Percentiles rank a stretch among this genome's conserved stretches.
These are phyloP conservation scores for Aureobasidium sp. DNA, from an alignment of 2,329 filamentous ascomycete species.

Conservation along the genomic window DNA sequence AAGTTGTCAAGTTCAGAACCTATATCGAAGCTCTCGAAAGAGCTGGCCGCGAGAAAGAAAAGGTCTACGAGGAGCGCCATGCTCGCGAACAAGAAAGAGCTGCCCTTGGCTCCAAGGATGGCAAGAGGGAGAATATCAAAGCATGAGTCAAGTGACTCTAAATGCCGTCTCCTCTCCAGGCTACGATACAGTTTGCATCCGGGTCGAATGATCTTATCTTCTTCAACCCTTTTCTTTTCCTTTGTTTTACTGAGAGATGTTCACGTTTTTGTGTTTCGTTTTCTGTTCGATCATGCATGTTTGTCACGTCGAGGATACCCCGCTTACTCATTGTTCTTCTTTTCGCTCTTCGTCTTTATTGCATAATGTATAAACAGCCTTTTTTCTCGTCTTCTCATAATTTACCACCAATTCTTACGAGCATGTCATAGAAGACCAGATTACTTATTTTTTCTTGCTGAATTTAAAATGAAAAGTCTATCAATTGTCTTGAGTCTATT, in stretches of 20 bases:
- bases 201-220: background rate
- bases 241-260: background rate
- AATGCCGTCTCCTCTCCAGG: background rate
- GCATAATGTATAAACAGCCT: background rate
- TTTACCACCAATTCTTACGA: background rate
- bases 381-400: background rate
- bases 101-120: background rate
- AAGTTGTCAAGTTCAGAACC: slow-evolving; percentile 94
- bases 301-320: slow-evolving; percentile 12
- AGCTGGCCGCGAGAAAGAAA: slow-evolving; percentile 62
- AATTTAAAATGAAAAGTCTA: background rate
- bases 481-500: no score
- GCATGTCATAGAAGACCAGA: background rate
- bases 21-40: slow-evolving; percentile 80
- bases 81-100: slow-evolving; percentile 10
- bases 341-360: background rate
- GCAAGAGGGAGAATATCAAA: slow-evolving; percentile 7
- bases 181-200: background rate
- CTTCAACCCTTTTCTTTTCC: background rate
- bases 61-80: slow-evolving; percentile 43
- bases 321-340: background rate
- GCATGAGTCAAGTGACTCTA: background rate
- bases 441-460: background rate
- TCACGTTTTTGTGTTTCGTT: background rate
- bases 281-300: background rate